These are phyloP conservation scores for Calonectria crousiana DNA, from an alignment of 2,329 filamentous ascomycete genomes.

Conservation along the genomic window DNA sequence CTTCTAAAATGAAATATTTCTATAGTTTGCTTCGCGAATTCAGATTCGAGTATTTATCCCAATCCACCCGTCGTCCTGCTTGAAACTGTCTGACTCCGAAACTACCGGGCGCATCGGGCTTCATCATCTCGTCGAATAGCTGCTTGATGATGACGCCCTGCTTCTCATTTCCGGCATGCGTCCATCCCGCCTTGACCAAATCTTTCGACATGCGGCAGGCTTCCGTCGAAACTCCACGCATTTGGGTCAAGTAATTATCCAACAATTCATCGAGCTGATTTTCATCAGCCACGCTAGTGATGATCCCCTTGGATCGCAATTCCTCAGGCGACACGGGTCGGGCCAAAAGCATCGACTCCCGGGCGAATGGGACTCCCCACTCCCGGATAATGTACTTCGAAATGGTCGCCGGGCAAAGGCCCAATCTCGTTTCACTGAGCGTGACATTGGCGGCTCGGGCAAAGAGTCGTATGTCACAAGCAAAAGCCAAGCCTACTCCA, in stretches of 20 bases:
- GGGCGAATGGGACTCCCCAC: constrained; percentile 51
- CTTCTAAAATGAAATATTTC: background rate
- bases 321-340: constrained; percentile 45
- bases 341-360: constrained; percentile 53
- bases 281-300: constrained; percentile 35
- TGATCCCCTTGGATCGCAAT: constrained; percentile 29
- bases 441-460: constrained; percentile 39
- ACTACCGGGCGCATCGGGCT: constrained; percentile 17
- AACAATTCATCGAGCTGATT: constrained; percentile 17
- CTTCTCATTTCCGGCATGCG: constrained; percentile 4
- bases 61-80: constrained; percentile 32
- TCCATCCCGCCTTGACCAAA: constrained; percentile 45
- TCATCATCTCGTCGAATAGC: constrained; percentile 36
- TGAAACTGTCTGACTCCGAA: constrained; percentile 35
- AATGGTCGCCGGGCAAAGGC: constrained; percentile 52
- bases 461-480: constrained; percentile 53
- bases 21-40: constrained; percentile 19
- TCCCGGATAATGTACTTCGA: constrained; percentile 55
- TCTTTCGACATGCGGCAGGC: constrained; percentile 51
- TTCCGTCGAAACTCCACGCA: constrained; percentile 43
- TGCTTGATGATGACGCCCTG: constrained; percentile 27
- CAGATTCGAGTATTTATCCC: constrained; percentile 20
- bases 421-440: constrained; percentile 56
- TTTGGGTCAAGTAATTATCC: constrained; percentile 39
- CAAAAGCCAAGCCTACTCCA: constrained; percentile 57